phyloP scores from a whole-genome alignment of 805 yeast species.

The Saturnispora zaruensis region DNA sequence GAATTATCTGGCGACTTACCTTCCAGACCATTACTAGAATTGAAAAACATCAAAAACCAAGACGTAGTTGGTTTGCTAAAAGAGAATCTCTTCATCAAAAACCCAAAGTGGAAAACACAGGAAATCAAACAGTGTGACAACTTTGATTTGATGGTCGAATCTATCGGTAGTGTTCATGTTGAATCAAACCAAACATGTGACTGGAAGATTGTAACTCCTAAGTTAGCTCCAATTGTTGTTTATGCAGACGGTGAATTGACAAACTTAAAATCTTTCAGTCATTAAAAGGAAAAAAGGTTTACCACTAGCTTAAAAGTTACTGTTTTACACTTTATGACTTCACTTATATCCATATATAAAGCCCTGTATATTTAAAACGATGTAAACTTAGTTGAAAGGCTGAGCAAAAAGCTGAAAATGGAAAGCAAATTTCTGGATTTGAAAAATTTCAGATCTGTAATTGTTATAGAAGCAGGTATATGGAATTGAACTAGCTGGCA shows the following conservation, averaged over 20 bases:
- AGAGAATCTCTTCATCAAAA: constrained; percentile 2
- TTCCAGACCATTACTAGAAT: background rate
- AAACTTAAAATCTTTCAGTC: background rate
- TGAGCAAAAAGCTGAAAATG: background rate
- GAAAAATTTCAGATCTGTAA: background rate
- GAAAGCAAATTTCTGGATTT: background rate
- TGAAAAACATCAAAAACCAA: background rate
- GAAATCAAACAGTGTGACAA: background rate
- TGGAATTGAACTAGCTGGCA: background rate
- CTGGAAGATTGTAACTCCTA: constrained; percentile 8
- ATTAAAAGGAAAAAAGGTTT: background rate
- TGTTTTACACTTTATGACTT: background rate
- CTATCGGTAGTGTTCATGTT: constrained; percentile 3
- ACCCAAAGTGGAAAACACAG: constrained; percentile 5
- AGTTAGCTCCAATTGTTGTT: constrained; percentile 1
- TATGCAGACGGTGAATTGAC: background rate
- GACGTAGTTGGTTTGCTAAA: background rate
- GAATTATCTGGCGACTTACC: constrained; percentile 5
- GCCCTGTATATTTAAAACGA: background rate
- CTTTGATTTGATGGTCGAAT: constrained; percentile 5
- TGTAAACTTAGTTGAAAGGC: background rate
- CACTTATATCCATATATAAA: background rate
- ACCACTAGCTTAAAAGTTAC: background rate
- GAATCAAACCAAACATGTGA: constrained; percentile 4
- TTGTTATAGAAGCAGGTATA: background rate